phyloP scores from a whole-genome alignment of 75 land plant genomes.

The Selaginella tamariscina region DNA sequence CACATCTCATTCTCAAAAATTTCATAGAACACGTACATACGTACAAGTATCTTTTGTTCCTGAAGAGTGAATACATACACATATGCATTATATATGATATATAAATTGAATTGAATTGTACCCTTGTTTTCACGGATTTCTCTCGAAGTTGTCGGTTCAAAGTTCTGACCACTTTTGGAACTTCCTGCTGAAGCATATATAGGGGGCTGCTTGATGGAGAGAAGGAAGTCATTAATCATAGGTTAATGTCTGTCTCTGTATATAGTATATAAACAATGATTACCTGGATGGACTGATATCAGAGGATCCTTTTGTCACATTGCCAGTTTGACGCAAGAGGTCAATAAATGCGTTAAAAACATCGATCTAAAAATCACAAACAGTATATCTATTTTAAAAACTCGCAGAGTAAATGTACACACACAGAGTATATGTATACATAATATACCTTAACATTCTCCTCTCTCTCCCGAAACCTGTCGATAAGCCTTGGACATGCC shows the following conservation, averaged over 20 bases:
- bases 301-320: conserved; percentile 65
- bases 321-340: conserved; percentile 89
- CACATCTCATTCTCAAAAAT: background rate
- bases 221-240: background rate
- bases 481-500: conserved; percentile 97
- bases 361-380: conserved; percentile 60
- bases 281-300: conserved; percentile 57
- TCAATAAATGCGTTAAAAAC: conserved; percentile 94
- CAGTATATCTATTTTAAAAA: background rate
- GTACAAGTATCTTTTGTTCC: background rate
- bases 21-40: background rate
- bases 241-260: no score
- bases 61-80: background rate
- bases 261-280: background rate
- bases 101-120: conserved; percentile 5
- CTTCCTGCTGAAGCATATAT: conserved; percentile 81
- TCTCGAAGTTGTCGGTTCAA: conserved; percentile 86
- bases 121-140: conserved; percentile 95
- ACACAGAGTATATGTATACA: background rate
- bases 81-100: background rate
- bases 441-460: conserved; percentile 89
- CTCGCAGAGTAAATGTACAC: background rate
- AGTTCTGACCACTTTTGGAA: conserved; percentile 84
- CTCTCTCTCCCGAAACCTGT: conserved; percentile 91
- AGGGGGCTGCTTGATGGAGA: conserved; percentile 49